A percentile compares a stretch with the other conserved stretches of the same genome.
Evolutionary conservation across 768 basidiomycete species (phyloP).

Genomic region (Porphyrellus cyaneotinctus): DNA sequence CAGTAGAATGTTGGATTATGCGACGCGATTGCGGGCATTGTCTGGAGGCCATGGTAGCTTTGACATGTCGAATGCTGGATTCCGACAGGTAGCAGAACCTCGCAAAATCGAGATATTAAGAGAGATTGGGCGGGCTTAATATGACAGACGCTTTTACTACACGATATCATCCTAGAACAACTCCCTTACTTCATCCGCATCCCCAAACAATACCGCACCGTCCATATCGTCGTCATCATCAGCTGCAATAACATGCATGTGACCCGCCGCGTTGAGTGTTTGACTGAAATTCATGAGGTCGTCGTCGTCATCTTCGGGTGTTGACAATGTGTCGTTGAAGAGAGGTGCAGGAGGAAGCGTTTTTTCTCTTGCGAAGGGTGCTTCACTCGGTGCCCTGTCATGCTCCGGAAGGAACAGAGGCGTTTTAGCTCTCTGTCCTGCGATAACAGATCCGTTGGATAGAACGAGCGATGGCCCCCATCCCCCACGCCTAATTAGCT

Average conservation of each 20-base stretch:
- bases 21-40: slow-evolving; percentile 69
- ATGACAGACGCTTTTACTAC: slow-evolving; percentile 7
- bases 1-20: slow-evolving; percentile 79
- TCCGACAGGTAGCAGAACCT: slow-evolving; percentile 57
- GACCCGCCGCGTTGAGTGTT: slow-evolving; percentile 54
- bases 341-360: slow-evolving; percentile 40
- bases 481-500: slow-evolving; percentile 17
- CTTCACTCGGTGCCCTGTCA: slow-evolving; percentile 40
- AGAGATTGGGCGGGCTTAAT: slow-evolving; percentile 71
- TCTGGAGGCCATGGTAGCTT: slow-evolving; percentile 81
- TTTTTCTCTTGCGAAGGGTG: slow-evolving; percentile 27
- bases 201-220: slow-evolving; percentile 69
- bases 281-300: slow-evolving; percentile 78
- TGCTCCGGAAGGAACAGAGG: slow-evolving; percentile 75
- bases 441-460: slow-evolving; percentile 11
- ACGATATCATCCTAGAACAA: slow-evolving; percentile 35
- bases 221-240: slow-evolving; percentile 78
- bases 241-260: slow-evolving; percentile 51
- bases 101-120: slow-evolving; percentile 68
- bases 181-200: slow-evolving; percentile 74
- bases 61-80: slow-evolving; percentile 77
- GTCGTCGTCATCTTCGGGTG: slow-evolving; percentile 34
- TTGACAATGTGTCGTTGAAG: slow-evolving; percentile 34
- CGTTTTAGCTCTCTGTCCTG: slow-evolving; percentile 42
- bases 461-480: slow-evolving; percentile 30